Evolutionary conservation across 257 asterid genomes (phyloP).

Genomic region (Leptodermis oblonga): DNA sequence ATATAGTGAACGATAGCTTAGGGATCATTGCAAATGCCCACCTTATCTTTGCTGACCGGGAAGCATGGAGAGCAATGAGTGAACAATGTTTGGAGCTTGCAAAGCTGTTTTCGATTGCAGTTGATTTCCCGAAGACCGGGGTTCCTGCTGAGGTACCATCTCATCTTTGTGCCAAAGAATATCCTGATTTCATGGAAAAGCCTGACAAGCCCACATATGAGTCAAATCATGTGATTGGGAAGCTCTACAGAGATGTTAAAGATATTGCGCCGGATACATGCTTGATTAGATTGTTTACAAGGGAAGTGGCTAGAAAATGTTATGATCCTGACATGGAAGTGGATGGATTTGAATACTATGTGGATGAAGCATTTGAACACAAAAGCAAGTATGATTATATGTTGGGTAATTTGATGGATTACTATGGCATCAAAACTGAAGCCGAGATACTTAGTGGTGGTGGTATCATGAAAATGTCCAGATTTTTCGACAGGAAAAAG

Average conservation of each 20-base stretch:
- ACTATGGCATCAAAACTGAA: conserved; percentile 76
- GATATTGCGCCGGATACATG: conserved; percentile 40
- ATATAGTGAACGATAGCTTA: conserved; percentile 75
- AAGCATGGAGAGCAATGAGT: conserved; percentile 48
- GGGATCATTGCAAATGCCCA: conserved; percentile 81
- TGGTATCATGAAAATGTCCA: conserved; percentile 59
- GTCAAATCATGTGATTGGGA: conserved; percentile 63
- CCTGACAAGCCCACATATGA: conserved; percentile 50
- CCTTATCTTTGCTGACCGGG: conserved; percentile 70
- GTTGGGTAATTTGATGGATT: conserved; percentile 84
- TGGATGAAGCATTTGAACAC: conserved; percentile 54
- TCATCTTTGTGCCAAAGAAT: conserved; percentile 60
- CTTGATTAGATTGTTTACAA: conserved; percentile 40
- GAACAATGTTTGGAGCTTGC: conserved; percentile 57
- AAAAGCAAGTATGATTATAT: conserved; percentile 69
- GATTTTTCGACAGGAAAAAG: conserved; percentile 64
- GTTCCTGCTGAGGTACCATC: conserved; percentile 83
- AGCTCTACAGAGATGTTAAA: conserved; percentile 67
- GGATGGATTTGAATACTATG: conserved; percentile 55
- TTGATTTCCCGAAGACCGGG: conserved; percentile 88
- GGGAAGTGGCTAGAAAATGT: conserved; percentile 46
- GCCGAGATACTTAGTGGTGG: conserved; percentile 89
- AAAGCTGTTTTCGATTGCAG: conserved; percentile 61
- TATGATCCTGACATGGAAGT: conserved; percentile 67
- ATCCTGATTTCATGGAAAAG: conserved; percentile 95